Evolutionary conservation across 495 filamentous ascomycete genomes (phyloP).

Genomic region (Margaritispora aquatica): DNA sequence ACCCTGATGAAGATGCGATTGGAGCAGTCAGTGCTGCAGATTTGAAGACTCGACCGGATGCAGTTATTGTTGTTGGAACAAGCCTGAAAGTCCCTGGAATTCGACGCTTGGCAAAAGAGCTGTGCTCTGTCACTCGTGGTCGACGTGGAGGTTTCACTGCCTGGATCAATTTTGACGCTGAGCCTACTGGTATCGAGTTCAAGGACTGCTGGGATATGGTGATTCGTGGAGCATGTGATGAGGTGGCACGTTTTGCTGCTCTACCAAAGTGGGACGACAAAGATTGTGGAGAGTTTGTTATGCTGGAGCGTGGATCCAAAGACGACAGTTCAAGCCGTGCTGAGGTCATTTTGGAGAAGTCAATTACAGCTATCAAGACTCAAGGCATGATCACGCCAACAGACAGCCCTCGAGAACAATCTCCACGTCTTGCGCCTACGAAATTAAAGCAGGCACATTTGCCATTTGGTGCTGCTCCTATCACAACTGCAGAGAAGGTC

Average conservation of each 20-base stretch:
- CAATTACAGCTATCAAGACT: conserved; percentile 16
- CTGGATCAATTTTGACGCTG: conserved; percentile 87
- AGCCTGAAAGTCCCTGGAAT: conserved; percentile 93
- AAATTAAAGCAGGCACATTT: conserved; percentile 23
- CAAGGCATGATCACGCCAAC: conserved; percentile 59
- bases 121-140: conserved; percentile 73
- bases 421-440: conserved; percentile 27
- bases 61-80: conserved; percentile 89
- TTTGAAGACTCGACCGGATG: conserved; percentile 77
- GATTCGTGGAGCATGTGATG: conserved; percentile 80
- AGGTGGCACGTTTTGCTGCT: conserved; percentile 68
- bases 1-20: conserved; percentile 93
- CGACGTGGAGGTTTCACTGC: conserved; percentile 84
- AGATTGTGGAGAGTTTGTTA: conserved; percentile 36
- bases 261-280: conserved; percentile 74
- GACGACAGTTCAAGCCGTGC: conserved; percentile 21
- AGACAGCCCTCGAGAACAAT: conserved; percentile 47
- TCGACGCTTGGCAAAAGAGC: conserved; percentile 78
- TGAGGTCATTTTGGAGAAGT: conserved; percentile 23
- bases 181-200: conserved; percentile 75
- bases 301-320: conserved; percentile 28
- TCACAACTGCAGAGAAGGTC: conserved; percentile 14
- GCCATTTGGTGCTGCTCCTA: conserved; percentile 21
- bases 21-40: conserved; percentile 82
- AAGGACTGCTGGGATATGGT: conserved; percentile 90